phyloP scores from a whole-genome alignment of 257 asterid genomes.

The Mitragyna speciosa region DNA sequence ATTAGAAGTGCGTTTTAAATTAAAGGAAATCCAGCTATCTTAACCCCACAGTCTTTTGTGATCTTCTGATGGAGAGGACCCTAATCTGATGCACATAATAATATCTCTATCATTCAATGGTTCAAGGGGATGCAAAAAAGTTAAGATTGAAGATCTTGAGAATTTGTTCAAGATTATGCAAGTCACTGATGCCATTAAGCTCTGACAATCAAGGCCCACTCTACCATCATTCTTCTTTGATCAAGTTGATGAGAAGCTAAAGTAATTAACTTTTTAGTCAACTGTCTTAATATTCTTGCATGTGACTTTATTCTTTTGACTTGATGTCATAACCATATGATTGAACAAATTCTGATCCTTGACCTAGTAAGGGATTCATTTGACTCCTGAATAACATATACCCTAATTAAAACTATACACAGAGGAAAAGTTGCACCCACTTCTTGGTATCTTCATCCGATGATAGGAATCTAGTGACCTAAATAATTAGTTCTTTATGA shows the following conservation, averaged over 20 bases:
- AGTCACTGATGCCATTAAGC: background rate
- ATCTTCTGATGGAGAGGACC: background rate
- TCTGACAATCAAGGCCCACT: background rate
- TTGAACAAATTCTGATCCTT: background rate
- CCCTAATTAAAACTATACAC: background rate
- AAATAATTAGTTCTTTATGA: background rate
- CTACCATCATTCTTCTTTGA: background rate
- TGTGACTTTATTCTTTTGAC: conserved; percentile 10
- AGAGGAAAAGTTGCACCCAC: conserved; percentile 5
- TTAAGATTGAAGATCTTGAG: background rate
- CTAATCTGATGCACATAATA: background rate
- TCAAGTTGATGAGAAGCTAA: background rate
- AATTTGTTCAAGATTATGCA: background rate
- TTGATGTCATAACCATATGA: background rate
- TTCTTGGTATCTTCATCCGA: background rate
- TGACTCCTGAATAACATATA: background rate
- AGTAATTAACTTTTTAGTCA: background rate
- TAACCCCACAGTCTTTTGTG: background rate
- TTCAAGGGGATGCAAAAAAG: background rate
- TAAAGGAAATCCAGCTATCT: background rate
- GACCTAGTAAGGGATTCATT: background rate
- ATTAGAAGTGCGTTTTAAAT: too few relatives aligned
- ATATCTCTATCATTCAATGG: background rate
- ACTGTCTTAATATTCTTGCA: background rate
- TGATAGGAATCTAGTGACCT: conserved; percentile 1